phyloP scores from a whole-genome alignment of 768 basidiomycete genomes.

The Termitomyces heimii region DNA sequence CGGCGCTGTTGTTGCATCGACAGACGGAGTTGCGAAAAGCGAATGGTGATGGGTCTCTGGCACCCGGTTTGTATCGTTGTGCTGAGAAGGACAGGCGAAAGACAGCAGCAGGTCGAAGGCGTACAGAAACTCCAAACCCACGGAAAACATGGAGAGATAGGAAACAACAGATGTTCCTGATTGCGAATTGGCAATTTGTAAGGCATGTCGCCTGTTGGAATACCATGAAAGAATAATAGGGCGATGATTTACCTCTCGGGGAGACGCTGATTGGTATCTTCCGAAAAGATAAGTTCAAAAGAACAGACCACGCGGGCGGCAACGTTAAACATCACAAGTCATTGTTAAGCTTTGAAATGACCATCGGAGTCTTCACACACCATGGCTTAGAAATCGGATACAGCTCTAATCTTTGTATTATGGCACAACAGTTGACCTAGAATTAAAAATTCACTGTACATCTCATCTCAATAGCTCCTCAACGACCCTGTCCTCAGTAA shows the following conservation, averaged over 20 bases:
- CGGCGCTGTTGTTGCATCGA: not conserved
- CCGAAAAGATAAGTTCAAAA: too few species aligned
- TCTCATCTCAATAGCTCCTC: conserved; percentile 73
- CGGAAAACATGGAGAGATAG: not conserved
- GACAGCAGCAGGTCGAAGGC: not conserved
- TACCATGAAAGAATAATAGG: not conserved
- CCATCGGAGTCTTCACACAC: too few species aligned
- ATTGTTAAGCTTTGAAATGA: not conserved
- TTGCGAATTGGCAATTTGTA: not conserved
- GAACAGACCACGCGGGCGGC: too few species aligned
- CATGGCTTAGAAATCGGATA: not conserved
- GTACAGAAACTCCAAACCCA: not conserved
- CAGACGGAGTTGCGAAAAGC: not conserved
- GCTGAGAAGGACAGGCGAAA: conserved; percentile 1
- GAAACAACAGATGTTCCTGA: not conserved
- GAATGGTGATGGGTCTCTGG: conserved; percentile 1
- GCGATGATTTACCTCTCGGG: not conserved
- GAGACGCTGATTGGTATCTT: too few species aligned
- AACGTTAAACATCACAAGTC: not conserved
- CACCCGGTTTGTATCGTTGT: not conserved
- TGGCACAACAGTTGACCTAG: not conserved
- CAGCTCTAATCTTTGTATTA: conserved; percentile 1
- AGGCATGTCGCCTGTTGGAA: not conserved
- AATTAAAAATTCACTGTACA: not conserved
- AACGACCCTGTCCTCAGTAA: conserved; percentile 77